Percentiles rank a stretch among this genome's conserved stretches.
Conservation (phyloP, 139 green algal species). For the Tetradesmus obliquus region DNA sequence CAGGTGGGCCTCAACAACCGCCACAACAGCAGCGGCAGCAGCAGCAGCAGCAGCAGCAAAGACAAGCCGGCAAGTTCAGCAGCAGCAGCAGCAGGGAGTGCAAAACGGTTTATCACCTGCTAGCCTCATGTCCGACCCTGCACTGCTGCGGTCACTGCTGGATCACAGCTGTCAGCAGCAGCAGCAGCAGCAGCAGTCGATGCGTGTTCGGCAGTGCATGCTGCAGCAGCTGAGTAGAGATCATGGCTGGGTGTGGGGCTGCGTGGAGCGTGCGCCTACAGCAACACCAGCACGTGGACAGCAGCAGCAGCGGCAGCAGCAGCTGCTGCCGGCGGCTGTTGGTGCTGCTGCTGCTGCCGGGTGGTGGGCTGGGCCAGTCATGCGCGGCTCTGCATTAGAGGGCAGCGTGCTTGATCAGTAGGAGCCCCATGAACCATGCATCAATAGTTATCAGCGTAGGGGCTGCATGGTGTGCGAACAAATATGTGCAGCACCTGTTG, state of each 20-base stretch:
- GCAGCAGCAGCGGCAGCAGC: neutral
- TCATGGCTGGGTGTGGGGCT: conserved; percentile 6
- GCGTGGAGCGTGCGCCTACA: neutral
- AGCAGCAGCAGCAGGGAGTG: neutral
- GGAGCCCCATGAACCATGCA: no score
- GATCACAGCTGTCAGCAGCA: conserved; percentile 28
- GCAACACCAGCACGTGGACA: neutral
- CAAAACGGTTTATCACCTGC: no score
- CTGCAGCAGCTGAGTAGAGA: conserved; percentile 30
- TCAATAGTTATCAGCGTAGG: no score
- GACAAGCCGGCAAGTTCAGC: neutral
- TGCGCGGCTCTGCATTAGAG: neutral
- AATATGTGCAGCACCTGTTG: no score
- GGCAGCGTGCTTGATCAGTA: conserved; percentile 14
- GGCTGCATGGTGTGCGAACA: no score
- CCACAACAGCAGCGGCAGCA: neutral
- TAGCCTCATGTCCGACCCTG: neutral
- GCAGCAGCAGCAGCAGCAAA: neutral
- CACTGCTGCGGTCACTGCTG: neutral
- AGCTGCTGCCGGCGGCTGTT: neutral
- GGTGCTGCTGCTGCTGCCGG: neutral
- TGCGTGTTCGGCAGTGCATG: neutral
- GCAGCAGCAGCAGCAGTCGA: conserved; percentile 26
- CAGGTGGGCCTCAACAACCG: no score
- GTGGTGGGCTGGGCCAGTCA: conserved; percentile 20